Percentiles rank a stretch among this genome's conserved stretches.
phyloP scores from a whole-genome alignment of 192 early-diverging fungal genomes.

The Radiomyces spectabilis region DNA sequence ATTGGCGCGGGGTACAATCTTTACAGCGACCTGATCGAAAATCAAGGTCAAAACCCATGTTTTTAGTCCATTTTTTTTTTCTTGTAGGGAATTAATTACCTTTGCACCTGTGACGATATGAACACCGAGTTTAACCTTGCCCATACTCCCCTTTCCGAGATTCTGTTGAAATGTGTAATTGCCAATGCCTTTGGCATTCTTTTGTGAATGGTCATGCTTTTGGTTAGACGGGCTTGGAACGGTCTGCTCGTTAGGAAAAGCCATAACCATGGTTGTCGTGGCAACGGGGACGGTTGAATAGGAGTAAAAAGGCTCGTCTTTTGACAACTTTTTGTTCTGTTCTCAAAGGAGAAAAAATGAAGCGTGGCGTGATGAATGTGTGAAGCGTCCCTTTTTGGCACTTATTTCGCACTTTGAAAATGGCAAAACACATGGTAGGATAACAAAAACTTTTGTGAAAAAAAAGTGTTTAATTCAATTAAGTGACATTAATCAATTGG shows the following conservation, averaged over 20 bases:
- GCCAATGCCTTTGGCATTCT: constrained; percentile 25
- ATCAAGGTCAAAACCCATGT: neutral
- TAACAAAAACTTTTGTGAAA: neutral
- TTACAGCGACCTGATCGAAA: constrained; percentile 45
- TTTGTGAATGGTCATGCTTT: too few species aligned
- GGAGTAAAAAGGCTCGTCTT: neutral
- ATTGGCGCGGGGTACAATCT: constrained; percentile 46
- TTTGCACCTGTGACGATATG: constrained; percentile 62
- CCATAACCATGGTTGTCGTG: neutral
- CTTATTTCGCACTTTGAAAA: constrained; percentile 1
- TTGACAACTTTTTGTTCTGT: neutral
- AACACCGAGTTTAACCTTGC: constrained; percentile 94
- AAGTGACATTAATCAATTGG: too few species aligned
- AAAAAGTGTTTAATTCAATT: neutral
- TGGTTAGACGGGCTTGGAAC: too few species aligned
- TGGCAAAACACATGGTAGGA: neutral
- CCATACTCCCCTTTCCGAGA: constrained; percentile 92
- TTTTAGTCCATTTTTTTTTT: neutral
- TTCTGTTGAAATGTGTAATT: constrained; percentile 52
- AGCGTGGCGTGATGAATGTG: neutral
- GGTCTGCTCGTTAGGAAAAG: neutral
- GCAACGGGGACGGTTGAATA: too few species aligned
- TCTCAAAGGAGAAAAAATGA: neutral
- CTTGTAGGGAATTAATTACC: constrained; percentile 30
- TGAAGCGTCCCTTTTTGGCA: neutral